A percentile compares a stretch with the other conserved stretches of the same genome.
These are phyloP conservation scores for Triadica sebifera DNA, from an alignment of 345 rosid species.

Conservation along the genomic window DNA sequence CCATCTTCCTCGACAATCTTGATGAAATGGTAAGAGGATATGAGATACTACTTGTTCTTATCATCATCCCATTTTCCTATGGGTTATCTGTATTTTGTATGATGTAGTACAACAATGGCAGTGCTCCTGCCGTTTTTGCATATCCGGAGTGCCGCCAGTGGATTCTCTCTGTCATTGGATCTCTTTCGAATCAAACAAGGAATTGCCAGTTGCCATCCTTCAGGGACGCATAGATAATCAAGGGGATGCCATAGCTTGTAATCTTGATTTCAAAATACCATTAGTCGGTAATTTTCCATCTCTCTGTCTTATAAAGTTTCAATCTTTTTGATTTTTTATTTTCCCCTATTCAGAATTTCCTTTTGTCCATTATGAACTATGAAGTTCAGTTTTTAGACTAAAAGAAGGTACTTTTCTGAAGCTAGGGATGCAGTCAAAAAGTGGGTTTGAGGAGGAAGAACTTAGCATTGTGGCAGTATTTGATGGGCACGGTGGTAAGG, in stretches of 20 bases:
- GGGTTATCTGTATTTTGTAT: constrained; percentile 17
- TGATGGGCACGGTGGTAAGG: constrained; percentile 34
- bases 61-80: not conserved
- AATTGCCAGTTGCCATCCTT: constrained; percentile 23
- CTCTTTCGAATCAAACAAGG: constrained; percentile 10
- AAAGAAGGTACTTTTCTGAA: not conserved
- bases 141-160: constrained; percentile 17
- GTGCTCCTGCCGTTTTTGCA: constrained; percentile 19
- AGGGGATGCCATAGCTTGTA: constrained; percentile 25
- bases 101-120: constrained; percentile 20
- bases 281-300: constrained; percentile 8
- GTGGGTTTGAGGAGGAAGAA: constrained; percentile 10
- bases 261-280: constrained; percentile 16
- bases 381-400: not conserved
- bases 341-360: not conserved
- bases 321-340: too few relatives aligned
- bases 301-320: not conserved
- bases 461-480: constrained; percentile 25
- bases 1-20: not conserved
- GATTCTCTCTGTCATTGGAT: not conserved
- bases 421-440: constrained; percentile 8
- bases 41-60: not conserved
- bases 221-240: constrained; percentile 24
- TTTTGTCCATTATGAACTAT: not conserved
- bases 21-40: not conserved